These are phyloP conservation scores for Hyaloscypha hepaticicola DNA, from an alignment of 495 filamentous ascomycete genomes.

Conservation along the genomic window DNA sequence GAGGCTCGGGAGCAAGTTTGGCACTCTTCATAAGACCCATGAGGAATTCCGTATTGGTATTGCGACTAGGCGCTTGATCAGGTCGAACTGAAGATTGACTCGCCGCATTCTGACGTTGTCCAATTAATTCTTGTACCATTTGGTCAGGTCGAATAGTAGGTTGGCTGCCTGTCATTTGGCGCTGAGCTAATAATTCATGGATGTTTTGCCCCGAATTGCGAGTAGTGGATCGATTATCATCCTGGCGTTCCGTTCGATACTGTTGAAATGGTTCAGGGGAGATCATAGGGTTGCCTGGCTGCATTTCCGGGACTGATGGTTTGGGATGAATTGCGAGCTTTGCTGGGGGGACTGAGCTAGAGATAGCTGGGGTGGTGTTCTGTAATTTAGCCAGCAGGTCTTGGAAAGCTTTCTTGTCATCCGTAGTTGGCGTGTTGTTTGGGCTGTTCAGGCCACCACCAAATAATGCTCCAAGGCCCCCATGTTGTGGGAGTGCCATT, in stretches of 20 bases:
- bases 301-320: conserved; percentile 22
- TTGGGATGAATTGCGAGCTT: conserved; percentile 28
- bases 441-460: not conserved
- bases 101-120: conserved; percentile 46
- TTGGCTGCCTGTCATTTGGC: conserved; percentile 39
- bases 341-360: conserved; percentile 26
- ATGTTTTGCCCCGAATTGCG: conserved; percentile 35
- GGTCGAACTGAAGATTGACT: conserved; percentile 41
- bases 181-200: conserved; percentile 46
- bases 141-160: conserved; percentile 49
- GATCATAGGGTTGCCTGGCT: conserved; percentile 10
- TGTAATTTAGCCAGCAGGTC: conserved; percentile 82
- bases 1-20: conserved; percentile 41
- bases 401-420: conserved; percentile 89
- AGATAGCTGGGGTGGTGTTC: conserved; percentile 16
- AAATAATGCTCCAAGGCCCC: conserved; percentile 22
- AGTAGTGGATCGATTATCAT: conserved; percentile 24
- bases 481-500: conserved; percentile 25
- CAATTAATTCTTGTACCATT: conserved; percentile 52
- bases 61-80: conserved; percentile 39
- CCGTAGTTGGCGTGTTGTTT: conserved; percentile 18
- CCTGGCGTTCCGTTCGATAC: conserved; percentile 29
- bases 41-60: conserved; percentile 53
- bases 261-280: conserved; percentile 26
- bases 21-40: conserved; percentile 54